Conservation (phyloP, 2,329 filamentous ascomycete species). For the Curvularia sp. region DNA sequence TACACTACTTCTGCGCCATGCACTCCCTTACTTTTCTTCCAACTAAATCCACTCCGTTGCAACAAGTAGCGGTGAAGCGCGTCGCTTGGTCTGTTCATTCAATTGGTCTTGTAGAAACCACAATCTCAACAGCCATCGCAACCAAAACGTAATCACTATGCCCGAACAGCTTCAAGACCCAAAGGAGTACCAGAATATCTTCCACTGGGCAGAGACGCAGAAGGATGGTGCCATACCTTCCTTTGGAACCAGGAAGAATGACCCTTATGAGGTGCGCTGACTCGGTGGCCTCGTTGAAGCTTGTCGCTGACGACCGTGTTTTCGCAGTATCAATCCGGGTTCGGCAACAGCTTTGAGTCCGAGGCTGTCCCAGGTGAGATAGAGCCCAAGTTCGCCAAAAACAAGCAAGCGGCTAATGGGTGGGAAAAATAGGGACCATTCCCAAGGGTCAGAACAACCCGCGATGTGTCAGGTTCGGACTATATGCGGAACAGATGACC, state of each 20-base stretch:
- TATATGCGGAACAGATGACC: constrained; percentile 51
- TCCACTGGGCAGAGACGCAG: constrained; percentile 66
- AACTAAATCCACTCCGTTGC: constrained; percentile 1
- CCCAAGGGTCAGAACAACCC: constrained; percentile 57
- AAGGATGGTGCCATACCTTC: constrained; percentile 63
- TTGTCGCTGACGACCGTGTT: constrained; percentile 15
- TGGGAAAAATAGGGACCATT: constrained; percentile 46
- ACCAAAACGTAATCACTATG: constrained; percentile 26
- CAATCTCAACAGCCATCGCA: not conserved
- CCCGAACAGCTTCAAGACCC: constrained; percentile 44
- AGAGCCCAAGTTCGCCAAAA: not conserved
- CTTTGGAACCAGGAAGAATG: constrained; percentile 62
- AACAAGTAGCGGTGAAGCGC: not conserved
- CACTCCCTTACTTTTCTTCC: not conserved
- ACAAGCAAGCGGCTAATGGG: constrained; percentile 23
- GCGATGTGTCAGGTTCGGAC: constrained; percentile 45
- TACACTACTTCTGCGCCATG: constrained; percentile 15
- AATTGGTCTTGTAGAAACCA: constrained; percentile 6
- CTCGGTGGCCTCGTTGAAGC: not conserved
- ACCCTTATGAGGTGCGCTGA: constrained; percentile 59
- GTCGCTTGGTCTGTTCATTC: not conserved
- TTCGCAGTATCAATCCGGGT: constrained; percentile 62
- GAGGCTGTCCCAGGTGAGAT: constrained; percentile 54
- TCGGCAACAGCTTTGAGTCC: constrained; percentile 61
- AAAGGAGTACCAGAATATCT: constrained; percentile 49